Conservation (phyloP, 2,329 filamentous ascomycete genomes). For the Fusarium albidum region DNA sequence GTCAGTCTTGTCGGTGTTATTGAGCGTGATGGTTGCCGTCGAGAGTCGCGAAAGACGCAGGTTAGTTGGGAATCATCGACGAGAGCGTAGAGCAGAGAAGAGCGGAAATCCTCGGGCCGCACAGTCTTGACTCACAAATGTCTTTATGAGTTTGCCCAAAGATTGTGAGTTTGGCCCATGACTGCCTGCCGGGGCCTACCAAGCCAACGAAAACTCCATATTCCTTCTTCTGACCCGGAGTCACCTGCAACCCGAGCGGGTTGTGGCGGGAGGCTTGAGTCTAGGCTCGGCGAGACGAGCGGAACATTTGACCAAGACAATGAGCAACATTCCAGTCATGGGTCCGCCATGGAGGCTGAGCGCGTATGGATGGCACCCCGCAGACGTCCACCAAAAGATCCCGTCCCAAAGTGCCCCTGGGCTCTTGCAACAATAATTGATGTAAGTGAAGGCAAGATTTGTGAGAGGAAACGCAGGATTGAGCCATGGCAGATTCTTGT, state of each 20-base stretch:
- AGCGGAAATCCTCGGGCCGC: conserved; percentile 7
- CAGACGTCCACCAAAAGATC: conserved; percentile 9
- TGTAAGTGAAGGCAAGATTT: conserved; percentile 1
- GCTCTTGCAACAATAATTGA: background rate
- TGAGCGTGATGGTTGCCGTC: background rate
- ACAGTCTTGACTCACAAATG: conserved; percentile 17
- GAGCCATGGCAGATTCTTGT: conserved; percentile 3
- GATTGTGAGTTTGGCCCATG: conserved; percentile 34
- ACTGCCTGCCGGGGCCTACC: conserved; percentile 25
- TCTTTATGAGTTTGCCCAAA: conserved; percentile 27
- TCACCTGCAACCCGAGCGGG: conserved; percentile 30
- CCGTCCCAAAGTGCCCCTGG: background rate
- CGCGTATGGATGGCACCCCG: conserved; percentile 12
- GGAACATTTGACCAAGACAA: conserved; percentile 24
- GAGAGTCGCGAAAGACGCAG: background rate
- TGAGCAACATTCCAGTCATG: conserved; percentile 37
- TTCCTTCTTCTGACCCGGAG: conserved; percentile 22
- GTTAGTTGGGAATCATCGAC: background rate
- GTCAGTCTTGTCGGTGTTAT: conserved; percentile 8
- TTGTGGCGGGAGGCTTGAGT: conserved; percentile 42
- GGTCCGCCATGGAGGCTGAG: conserved; percentile 13
- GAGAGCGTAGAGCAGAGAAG: background rate
- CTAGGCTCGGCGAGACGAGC: conserved; percentile 34
- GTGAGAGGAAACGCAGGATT: conserved; percentile 3
- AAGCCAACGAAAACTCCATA: conserved; percentile 26